Conservation (phyloP, 768 basidiomycete genomes). For the Pleurotus citrinopileatus region DNA sequence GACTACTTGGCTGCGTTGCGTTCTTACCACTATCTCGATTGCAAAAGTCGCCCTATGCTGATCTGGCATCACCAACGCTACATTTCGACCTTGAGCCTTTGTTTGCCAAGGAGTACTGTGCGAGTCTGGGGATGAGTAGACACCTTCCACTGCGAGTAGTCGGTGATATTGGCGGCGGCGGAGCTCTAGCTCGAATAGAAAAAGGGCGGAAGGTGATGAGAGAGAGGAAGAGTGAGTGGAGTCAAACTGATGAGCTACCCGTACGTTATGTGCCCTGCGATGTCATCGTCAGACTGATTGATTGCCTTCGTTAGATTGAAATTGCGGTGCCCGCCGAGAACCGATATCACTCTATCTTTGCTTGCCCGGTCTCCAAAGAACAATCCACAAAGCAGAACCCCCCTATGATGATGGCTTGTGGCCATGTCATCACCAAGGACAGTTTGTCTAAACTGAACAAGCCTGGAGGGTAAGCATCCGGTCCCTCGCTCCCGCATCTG, state of each 20-base stretch:
- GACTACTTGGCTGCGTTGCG: constrained; percentile 65
- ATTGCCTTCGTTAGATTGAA: constrained; percentile 68
- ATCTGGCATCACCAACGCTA: constrained; percentile 66
- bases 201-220: constrained; percentile 94
- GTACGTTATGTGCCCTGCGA: constrained; percentile 36
- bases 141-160: constrained; percentile 87
- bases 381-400: constrained; percentile 92
- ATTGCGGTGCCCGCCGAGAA: constrained; percentile 84
- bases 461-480: constrained; percentile 54
- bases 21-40: constrained; percentile 71
- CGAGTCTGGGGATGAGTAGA: constrained; percentile 82
- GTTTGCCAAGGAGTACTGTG: constrained; percentile 89
- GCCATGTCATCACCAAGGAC: constrained; percentile 93
- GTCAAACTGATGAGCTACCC: constrained; percentile 83
- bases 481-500: constrained; percentile 1
- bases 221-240: constrained; percentile 92
- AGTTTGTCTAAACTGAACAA: constrained; percentile 89
- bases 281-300: neutral
- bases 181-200: constrained; percentile 88
- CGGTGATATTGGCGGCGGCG: constrained; percentile 90
- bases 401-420: constrained; percentile 97
- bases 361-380: constrained; percentile 97
- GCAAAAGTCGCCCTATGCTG: constrained; percentile 69
- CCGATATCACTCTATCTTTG: constrained; percentile 95
- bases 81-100: constrained; percentile 78